Base-by-base conservation (phyloP, 176 grass and related monocot species). In the Olyra latifolia region DNA sequence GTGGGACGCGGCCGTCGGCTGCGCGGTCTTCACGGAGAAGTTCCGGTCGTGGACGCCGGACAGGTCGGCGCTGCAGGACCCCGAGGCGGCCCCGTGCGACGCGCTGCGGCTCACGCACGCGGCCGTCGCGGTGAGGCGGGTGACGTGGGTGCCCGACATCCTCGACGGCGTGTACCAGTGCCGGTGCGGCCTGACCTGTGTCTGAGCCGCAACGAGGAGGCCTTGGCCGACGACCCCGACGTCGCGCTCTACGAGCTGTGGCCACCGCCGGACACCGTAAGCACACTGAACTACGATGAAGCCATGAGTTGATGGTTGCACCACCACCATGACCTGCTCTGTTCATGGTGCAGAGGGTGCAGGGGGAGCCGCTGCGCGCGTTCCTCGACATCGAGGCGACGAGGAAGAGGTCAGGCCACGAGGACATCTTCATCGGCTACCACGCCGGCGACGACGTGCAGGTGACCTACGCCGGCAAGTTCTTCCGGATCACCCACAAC, bases 341-440 rank as follows among this genome's bases (percentile, higher is more conserved):
- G 17, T 29, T 61, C 10, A 79, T 64, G 63, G 25, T 64, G 7
- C 66, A 91, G 85, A 91, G 89, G 46, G 81, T 82, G 46, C 77
- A 68, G 58, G 81, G 85, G 53, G 85, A 91, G 77, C 76, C 89
- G 25, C 76, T 88, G 24, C 85, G 81, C 48, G 85, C 86, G 28
- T 88, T 71, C 35, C 71, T 88, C 50, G 89, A 91, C 29, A 65
- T 91, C 42, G 89, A 91, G 77, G 75, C 76, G 53, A 84, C 75
- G 35, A 77, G 63, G 50, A 76, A 72, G n/a, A 69, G 80, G 11
- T 81, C 85, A 7, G 63, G 80, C 15, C 70, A 80, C 46, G 89
- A 91, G 56, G 89, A 91, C 61, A 87, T 91, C 22, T 91, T 85
- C 52, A 58, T 91, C 45, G 73, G 89, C 63, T 91, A 87, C 71